Base-by-base conservation (phyloP, 352 stramenopile species). In the Aphanomyces invadans region DNA sequence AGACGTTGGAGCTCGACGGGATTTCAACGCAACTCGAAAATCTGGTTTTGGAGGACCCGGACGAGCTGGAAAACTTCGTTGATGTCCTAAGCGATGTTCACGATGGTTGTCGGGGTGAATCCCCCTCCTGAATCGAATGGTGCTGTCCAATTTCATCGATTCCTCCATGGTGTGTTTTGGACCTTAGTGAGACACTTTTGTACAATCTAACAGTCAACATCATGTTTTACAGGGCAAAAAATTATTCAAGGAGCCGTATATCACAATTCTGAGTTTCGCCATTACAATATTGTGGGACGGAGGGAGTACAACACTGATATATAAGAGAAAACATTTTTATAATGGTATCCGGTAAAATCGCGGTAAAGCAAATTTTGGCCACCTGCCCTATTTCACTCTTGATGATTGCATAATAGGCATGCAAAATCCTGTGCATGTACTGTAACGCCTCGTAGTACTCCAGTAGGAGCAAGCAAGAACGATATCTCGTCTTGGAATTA, bases 81-180 rank as follows among this genome's bases (percentile, higher is more conserved):
- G 26, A 54, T 23, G 46, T 28, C 15, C 17, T 45, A 17, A 17
- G 38, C 38, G 38, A 9, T 45, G 9, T 9, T 9, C 17, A 45
- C 9, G 38, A 45, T 9, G 38, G 38, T 45, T 45, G 9, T 17
- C 38, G 38, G 38, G 38, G 38, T 45, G 17, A 45, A 45, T 17
- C 38, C 38, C 38, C 38, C 38, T 45, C 46, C 46, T 54, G 46
- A 54, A n/a, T 54, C 46, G 46, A 45, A 45, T 28, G 46, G 46
- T 23, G 46, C 19, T 54, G 46, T 54, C 46, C 17, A 23, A 21
- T 28, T 54, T 54, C 17, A 23, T 4, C 19, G 17, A n/a, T 28
- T 7, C 12, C 4, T n/a, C n/a, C n/a, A n/a, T n/a, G n/a, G n/a
- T n/a, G 46, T 28, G 5, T 54, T 54, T 54, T 28, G 5, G 19